Conservation (phyloP, 2,329 filamentous ascomycete species). For the Penicillium sp. region DNA sequence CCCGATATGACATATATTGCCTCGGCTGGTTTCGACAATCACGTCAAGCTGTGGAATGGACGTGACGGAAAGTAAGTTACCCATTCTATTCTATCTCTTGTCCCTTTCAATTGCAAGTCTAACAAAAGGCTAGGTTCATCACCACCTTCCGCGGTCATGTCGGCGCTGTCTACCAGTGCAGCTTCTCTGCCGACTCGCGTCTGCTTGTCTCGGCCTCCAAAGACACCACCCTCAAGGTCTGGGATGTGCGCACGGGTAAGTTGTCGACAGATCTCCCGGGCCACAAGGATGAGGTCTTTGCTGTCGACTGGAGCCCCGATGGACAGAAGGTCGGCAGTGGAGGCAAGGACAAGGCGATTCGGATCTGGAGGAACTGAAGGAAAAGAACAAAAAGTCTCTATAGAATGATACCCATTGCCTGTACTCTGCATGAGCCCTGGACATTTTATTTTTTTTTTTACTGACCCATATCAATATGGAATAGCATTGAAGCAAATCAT, state of each 20-base stretch:
- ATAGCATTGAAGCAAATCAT: neutral
- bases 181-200: slow-evolving; percentile 90
- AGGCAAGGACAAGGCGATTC: slow-evolving; percentile 79
- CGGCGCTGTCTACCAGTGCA: slow-evolving; percentile 86
- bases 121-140: slow-evolving; percentile 62
- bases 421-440: neutral
- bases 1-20: slow-evolving; percentile 86
- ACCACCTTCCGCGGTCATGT: slow-evolving; percentile 86
- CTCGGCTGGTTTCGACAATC: slow-evolving; percentile 88
- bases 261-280: slow-evolving; percentile 79
- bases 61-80: slow-evolving; percentile 57
- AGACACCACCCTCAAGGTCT: slow-evolving; percentile 91
- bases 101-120: neutral
- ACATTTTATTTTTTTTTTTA: neutral
- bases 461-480: neutral
- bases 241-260: slow-evolving; percentile 85
- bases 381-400: slow-evolving; percentile 14
- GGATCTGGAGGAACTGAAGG: slow-evolving; percentile 61
- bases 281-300: slow-evolving; percentile 89
- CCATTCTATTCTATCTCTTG: slow-evolving; percentile 1
- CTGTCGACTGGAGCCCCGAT: slow-evolving; percentile 91
- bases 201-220: slow-evolving; percentile 83
- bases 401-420: slow-evolving; percentile 23
- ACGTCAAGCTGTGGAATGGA: slow-evolving; percentile 87
- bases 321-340: slow-evolving; percentile 86